These are phyloP conservation scores for Apiotrichum mycotoxinovorans DNA, from an alignment of 1,284 basidiomycete species.

Conservation along the genomic window DNA sequence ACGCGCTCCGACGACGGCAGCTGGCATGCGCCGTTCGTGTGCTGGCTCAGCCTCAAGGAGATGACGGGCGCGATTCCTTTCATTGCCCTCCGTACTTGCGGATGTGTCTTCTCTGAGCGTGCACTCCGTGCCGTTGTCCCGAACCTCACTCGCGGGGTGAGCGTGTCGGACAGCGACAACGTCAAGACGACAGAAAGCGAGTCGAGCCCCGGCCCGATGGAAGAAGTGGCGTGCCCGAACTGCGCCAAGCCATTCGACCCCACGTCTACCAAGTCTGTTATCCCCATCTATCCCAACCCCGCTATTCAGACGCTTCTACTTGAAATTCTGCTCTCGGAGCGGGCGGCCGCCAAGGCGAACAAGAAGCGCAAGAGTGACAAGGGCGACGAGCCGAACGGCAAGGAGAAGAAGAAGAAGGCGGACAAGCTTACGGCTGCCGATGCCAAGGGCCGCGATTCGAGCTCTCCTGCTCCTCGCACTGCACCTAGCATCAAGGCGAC, in stretches of 20 bases:
- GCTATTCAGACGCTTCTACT: constrained; percentile 43
- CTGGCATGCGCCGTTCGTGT: constrained; percentile 69
- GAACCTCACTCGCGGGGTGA: constrained; percentile 29
- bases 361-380: constrained; percentile 33
- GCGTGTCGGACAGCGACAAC: constrained; percentile 18
- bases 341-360: constrained; percentile 40
- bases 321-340: constrained; percentile 31
- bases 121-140: constrained; percentile 41
- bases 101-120: constrained; percentile 59
- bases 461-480: constrained; percentile 1
- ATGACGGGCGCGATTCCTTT: constrained; percentile 89
- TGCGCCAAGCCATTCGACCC: constrained; percentile 45
- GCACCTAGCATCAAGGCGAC: not conserved
- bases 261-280: constrained; percentile 20
- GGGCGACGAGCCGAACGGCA: constrained; percentile 2
- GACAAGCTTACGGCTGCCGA: constrained; percentile 9
- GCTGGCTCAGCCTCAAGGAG: constrained; percentile 83
- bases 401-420: not conserved
- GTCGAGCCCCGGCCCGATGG: constrained; percentile 1
- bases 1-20: constrained; percentile 40
- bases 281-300: constrained; percentile 44
- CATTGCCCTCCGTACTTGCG: constrained; percentile 77
- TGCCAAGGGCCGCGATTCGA: constrained; percentile 7
- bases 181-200: constrained; percentile 8
- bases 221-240: constrained; percentile 44